phyloP scores from a whole-genome alignment of 2,329 filamentous ascomycete genomes.

The Hymenoscyphus occultus region DNA sequence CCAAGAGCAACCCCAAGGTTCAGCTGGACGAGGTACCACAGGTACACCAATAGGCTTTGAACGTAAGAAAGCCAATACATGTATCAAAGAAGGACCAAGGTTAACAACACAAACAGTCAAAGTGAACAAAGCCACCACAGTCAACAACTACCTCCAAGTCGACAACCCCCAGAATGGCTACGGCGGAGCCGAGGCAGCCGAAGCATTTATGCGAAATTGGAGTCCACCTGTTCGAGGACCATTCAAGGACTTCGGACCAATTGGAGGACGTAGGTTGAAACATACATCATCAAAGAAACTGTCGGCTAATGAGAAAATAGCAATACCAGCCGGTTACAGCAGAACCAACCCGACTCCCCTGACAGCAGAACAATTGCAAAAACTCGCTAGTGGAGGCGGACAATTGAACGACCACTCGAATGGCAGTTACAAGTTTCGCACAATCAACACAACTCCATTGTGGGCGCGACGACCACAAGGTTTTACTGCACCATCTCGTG shows the following conservation, averaged over 20 bases:
- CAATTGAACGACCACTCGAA: too few relatives aligned
- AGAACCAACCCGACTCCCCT: neutral
- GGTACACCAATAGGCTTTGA: neutral
- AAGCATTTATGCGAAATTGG: too few relatives aligned
- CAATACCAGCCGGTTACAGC: neutral
- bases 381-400: too few relatives aligned
- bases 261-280: neutral
- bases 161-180: too few relatives aligned
- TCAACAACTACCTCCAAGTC: too few relatives aligned
- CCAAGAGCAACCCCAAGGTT: neutral
- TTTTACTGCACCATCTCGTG: neutral
- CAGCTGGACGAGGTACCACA: neutral
- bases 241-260: neutral
- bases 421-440: too few relatives aligned
- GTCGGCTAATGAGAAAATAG: neutral
- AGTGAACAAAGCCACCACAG: neutral
- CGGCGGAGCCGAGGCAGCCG: too few relatives aligned
- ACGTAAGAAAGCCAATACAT: neutral
- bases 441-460: neutral
- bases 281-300: neutral
- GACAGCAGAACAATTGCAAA: too few relatives aligned
- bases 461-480: neutral
- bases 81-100: neutral
- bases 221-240: neutral
- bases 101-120: neutral